Conservation (phyloP, 805 yeast species). For the Metschnikowia rubicola region DNA sequence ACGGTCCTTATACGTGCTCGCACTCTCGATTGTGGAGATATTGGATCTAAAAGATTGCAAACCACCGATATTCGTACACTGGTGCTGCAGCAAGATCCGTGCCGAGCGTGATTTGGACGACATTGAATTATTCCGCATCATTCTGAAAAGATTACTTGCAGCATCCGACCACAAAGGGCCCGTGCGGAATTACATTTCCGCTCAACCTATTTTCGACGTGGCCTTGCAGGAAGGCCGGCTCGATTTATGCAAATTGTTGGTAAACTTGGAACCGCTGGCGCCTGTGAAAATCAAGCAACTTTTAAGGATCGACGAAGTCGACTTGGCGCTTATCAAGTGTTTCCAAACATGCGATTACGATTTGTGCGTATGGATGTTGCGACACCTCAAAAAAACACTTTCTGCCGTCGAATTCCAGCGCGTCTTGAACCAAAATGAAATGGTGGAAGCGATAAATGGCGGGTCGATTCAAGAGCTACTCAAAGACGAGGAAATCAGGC, state of each 20-base stretch:
- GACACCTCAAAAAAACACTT: conserved; percentile 51
- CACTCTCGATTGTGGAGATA: conserved; percentile 57
- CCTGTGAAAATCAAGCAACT: conserved; percentile 56
- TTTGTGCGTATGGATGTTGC: conserved; percentile 54
- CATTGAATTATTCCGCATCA: conserved; percentile 47
- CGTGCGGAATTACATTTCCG: conserved; percentile 42
- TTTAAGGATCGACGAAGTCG: conserved; percentile 68
- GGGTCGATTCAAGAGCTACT: conserved; percentile 27
- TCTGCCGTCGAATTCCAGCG: conserved; percentile 68
- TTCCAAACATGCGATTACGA: conserved; percentile 60
- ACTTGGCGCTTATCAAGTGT: conserved; percentile 64
- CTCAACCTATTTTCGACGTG: conserved; percentile 54
- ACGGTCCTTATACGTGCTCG: conserved; percentile 58
- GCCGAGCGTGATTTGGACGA: conserved; percentile 55
- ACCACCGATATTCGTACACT: conserved; percentile 55
- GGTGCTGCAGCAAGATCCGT: conserved; percentile 76
- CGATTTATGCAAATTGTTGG: conserved; percentile 61
- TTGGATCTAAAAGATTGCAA: conserved; percentile 39
- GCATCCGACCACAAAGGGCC: conserved; percentile 16
- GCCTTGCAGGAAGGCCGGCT: conserved; percentile 83
- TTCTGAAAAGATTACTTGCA: conserved; percentile 45
- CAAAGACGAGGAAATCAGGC: conserved; percentile 13
- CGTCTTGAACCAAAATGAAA: conserved; percentile 49
- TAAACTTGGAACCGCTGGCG: conserved; percentile 64
- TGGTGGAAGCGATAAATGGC: conserved; percentile 24